Percentiles rank a stretch among this genome's conserved stretches.
Conservation (phyloP, 257 asterid species). For the Rhazya stricta region DNA sequence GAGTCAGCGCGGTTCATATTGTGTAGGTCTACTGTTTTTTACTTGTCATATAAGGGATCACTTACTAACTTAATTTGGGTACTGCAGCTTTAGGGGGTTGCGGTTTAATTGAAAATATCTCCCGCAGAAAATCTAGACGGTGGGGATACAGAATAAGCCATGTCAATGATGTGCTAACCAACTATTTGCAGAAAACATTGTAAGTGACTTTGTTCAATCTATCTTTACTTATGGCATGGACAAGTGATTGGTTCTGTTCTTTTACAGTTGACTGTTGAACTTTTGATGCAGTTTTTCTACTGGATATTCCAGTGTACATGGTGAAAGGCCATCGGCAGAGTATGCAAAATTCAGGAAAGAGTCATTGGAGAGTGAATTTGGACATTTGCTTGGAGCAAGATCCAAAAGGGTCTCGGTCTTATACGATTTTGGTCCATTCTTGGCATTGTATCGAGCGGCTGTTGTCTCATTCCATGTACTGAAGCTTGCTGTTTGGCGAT, state of each 20-base stretch:
- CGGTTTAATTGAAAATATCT: background rate
- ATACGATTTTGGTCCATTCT: constrained; percentile 78
- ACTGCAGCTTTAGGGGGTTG: background rate
- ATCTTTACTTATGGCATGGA: background rate
- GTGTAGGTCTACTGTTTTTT: background rate
- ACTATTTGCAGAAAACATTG: background rate
- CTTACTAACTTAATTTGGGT: background rate
- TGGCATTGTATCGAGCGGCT: constrained; percentile 88
- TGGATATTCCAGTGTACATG: constrained; percentile 85
- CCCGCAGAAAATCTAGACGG: background rate
- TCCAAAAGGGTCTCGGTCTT: constrained; percentile 52
- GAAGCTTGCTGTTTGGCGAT: constrained; percentile 70
- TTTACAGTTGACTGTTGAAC: background rate
- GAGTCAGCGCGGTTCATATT: background rate
- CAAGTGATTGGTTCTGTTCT: background rate
- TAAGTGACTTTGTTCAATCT: background rate
- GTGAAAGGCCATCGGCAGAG: constrained; percentile 89
- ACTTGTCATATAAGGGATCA: background rate
- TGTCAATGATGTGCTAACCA: background rate
- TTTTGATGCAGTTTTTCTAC: constrained; percentile 65
- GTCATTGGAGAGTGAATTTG: constrained; percentile 74
- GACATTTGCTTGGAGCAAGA: constrained; percentile 53
- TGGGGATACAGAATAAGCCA: background rate
- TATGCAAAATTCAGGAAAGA: constrained; percentile 93
- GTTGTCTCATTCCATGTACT: constrained; percentile 74